phyloP scores from a whole-genome alignment of 2,329 filamentous ascomycete species.

The Hansfordia pulvinata region DNA sequence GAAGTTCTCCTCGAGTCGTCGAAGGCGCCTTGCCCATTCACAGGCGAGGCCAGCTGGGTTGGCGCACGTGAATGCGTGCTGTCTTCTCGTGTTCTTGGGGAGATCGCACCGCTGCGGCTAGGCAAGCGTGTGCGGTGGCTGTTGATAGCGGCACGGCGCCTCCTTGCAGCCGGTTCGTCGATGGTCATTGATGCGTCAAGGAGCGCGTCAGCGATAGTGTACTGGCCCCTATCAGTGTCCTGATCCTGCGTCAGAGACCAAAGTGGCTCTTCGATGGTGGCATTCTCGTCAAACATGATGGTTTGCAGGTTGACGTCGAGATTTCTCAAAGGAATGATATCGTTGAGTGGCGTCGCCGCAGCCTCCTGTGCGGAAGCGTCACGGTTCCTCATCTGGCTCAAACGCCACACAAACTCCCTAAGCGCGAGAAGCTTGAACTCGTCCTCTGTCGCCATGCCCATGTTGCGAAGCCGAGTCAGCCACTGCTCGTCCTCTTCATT shows the following conservation, averaged over 20 bases:
- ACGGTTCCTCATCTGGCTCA: constrained; percentile 58
- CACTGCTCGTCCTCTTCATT: constrained; percentile 93
- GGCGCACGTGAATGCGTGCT: constrained; percentile 11
- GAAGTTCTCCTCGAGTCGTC: constrained; percentile 22
- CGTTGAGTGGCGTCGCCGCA: constrained; percentile 40
- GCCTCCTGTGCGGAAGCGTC: constrained; percentile 27
- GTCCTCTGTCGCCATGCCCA: constrained; percentile 71
- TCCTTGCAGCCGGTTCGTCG: constrained; percentile 48
- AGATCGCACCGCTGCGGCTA: constrained; percentile 18
- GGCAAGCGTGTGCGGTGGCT: constrained; percentile 31
- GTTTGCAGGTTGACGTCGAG: constrained; percentile 74
- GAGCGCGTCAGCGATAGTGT: constrained; percentile 81
- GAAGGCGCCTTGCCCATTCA: constrained; percentile 16
- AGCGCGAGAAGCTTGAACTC: constrained; percentile 80
- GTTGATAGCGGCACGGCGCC: constrained; percentile 36
- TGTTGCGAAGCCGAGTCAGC: constrained; percentile 71
- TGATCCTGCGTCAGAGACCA: constrained; percentile 19
- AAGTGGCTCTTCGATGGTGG: constrained; percentile 30
- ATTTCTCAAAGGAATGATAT: constrained; percentile 61
- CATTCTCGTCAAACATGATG: constrained; percentile 78
- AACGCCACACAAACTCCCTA: constrained; percentile 81
- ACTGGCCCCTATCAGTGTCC: constrained; percentile 30
- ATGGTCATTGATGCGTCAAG: constrained; percentile 86
- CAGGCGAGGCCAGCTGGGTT: constrained; percentile 13
- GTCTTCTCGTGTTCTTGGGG: constrained; percentile 21